A percentile compares a stretch with the other conserved stretches of the same genome.
Conservation (phyloP, 441 rosid genomes). For the Brassica hybrid region DNA sequence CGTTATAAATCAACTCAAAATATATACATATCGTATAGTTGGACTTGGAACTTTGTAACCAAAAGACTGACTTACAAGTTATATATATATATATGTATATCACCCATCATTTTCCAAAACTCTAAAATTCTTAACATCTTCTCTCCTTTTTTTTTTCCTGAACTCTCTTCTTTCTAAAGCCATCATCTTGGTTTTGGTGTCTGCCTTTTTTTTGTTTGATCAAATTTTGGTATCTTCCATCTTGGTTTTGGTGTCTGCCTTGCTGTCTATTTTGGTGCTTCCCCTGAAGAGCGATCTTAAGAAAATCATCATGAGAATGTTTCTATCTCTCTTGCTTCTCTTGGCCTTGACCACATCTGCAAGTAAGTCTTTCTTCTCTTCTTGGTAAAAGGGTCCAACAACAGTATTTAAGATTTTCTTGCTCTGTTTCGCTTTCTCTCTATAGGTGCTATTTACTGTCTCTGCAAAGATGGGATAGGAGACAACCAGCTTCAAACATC, state of each 20-base stretch:
- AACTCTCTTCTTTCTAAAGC: not conserved
- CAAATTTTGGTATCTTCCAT: too few relatives aligned
- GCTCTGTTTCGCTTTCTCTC: constrained; percentile 1
- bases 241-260: constrained; percentile 9
- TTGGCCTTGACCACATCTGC: constrained; percentile 62
- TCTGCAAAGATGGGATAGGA: constrained; percentile 77
- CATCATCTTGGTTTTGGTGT: constrained; percentile 31
- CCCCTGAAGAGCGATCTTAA: constrained; percentile 12
- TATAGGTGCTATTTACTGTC: constrained; percentile 76
- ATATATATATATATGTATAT: not conserved
- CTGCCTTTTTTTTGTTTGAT: not conserved
- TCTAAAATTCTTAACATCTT: not conserved
- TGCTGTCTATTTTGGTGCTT: constrained; percentile 15
- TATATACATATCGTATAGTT: not conserved
- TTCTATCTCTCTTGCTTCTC: constrained; percentile 54
- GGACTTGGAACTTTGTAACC: constrained; percentile 23
- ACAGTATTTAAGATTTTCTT: not conserved
- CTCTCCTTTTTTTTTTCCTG: not conserved
- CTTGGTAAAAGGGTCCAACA: not conserved
- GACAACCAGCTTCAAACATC: constrained; percentile 65
- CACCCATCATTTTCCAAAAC: constrained; percentile 31
- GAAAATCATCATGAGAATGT: constrained; percentile 54
- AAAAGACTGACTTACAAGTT: constrained; percentile 15
- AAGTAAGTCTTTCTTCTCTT: constrained; percentile 53
- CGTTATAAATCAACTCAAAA: constrained; percentile 16